Evolutionary conservation across 768 basidiomycete species (phyloP), one percentile per base, ranked within the genome.

Genomic region (Pleurotus platypus): DNA sequence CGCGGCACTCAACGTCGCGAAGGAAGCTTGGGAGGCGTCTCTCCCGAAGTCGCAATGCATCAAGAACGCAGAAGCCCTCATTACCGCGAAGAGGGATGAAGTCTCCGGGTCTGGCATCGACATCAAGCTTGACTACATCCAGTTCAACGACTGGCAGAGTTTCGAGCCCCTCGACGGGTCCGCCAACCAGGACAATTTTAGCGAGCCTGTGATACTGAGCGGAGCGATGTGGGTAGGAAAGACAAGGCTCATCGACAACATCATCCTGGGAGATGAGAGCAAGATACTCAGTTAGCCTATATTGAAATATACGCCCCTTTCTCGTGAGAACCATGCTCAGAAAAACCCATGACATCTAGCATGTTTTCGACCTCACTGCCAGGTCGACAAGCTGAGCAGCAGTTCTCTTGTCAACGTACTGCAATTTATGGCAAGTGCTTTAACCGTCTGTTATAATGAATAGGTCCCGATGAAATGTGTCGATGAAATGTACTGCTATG

Each of bases 221-320:
- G 94, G 93, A 2, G 94, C 92, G 26, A 65, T 95, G 60, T 90
- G 88, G 81, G 82, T 95, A 2, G 92, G 92, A 40, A 81, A 78
- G 67, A 98, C 94, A 40, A 80, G 95, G 61, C 69, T 99, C 62
- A 98, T 99, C 43, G 96, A 99, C 71, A 99, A 98, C 68, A 70
- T 97, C 51, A 74, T 97, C 43, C 69, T 97, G 1, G 93, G 86
- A 7, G 75, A 83, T 62, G 59, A 64, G 7, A 66, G 60, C 45
- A 68, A 61, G 18, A 72, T 80, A 55, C 54, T 82, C 42, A 64
- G 60, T 48, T 71, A 64, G 63, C 56, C 47, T 11, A 35, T 9
- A 11, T 11, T 35, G 30, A 35, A 35, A 35, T 35, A 35, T 35
- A 35, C 30, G 30, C 30, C 30, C 30, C 30, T 35, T 35, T 35